Conservation (phyloP, 2,329 filamentous ascomycete genomes). For the Ophiostoma piceae region DNA sequence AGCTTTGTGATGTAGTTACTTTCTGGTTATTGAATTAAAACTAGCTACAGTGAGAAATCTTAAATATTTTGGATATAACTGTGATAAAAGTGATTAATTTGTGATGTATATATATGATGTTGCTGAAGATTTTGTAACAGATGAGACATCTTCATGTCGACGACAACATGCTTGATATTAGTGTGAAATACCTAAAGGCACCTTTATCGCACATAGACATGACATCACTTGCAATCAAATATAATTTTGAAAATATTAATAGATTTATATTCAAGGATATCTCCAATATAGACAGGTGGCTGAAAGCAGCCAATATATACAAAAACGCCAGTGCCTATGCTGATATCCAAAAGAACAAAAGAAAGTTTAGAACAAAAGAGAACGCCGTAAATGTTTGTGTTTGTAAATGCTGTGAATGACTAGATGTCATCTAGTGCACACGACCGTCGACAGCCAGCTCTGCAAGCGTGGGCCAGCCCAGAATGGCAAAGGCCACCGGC, state of each 20-base stretch:
- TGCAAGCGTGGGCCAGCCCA: slow-evolving; percentile 38
- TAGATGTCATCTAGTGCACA: slow-evolving; percentile 24
- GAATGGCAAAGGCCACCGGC: slow-evolving; percentile 33
- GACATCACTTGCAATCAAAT: too few relatives aligned
- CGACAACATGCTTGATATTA: too few relatives aligned
- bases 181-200: background rate
- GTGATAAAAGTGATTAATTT: background rate
- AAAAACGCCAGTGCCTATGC: slow-evolving; percentile 1
- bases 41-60: background rate
- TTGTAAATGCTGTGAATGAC: background rate
- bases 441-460: slow-evolving; percentile 30
- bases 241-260: background rate
- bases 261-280: slow-evolving; percentile 3
- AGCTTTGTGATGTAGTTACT: too few relatives aligned
- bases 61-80: too few relatives aligned
- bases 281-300: background rate
- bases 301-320: slow-evolving; percentile 16
- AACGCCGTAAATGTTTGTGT: background rate
- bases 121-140: background rate
- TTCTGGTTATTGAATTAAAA: background rate
- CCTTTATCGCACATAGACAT: background rate
- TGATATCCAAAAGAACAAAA: slow-evolving; percentile 11
- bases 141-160: background rate
- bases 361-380: background rate
- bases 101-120: background rate